These are phyloP conservation scores for Phaeosphaeriaceae sp. DNA, from an alignment of 2,329 filamentous ascomycete species.

Conservation along the genomic window DNA sequence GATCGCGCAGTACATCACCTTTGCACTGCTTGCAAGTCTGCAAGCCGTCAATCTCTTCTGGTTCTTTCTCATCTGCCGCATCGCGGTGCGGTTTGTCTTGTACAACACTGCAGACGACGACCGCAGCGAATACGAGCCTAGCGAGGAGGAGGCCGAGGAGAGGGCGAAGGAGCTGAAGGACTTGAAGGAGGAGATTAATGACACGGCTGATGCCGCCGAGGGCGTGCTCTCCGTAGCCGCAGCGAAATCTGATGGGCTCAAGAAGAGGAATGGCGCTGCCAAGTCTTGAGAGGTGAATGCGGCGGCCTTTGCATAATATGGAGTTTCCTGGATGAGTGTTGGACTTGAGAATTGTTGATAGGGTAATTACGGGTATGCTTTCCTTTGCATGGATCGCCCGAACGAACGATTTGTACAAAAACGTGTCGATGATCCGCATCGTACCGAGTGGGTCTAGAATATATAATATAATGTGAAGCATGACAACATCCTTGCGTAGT, in stretches of 20 bases:
- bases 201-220: conserved; percentile 9
- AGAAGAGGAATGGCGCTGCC: background rate
- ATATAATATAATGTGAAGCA: background rate
- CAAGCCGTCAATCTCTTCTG: conserved; percentile 83
- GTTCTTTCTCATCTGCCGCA: conserved; percentile 78
- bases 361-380: background rate
- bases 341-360: background rate
- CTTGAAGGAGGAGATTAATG: conserved; percentile 10
- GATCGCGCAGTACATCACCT: conserved; percentile 72
- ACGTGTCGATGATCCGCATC: background rate
- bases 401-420: background rate
- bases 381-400: background rate
- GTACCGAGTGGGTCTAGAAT: background rate
- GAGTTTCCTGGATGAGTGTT: background rate
- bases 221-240: background rate
- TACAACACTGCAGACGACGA: conserved; percentile 71
- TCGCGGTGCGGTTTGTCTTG: conserved; percentile 73
- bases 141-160: conserved; percentile 54
- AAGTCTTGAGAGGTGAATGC: background rate
- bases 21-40: conserved; percentile 68
- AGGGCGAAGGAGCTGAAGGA: conserved; percentile 19
- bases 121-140: conserved; percentile 69
- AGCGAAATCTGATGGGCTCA: background rate
- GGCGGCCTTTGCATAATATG: background rate
- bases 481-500: background rate